phyloP scores from a whole-genome alignment of 2,329 filamentous ascomycete species.

The Aciculosporium take region DNA sequence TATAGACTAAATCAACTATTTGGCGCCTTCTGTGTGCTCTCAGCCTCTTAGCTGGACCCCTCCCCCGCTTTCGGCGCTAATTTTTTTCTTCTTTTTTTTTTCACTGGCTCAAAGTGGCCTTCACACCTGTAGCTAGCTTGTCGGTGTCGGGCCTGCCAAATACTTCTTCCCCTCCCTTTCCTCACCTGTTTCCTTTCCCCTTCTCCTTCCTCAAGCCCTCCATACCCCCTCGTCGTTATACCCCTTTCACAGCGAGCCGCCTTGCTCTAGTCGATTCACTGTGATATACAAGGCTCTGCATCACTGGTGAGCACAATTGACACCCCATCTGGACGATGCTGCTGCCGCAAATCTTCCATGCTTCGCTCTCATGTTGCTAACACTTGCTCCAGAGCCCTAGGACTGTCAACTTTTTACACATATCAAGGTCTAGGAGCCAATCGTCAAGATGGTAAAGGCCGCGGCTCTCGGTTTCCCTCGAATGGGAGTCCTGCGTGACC shows the following conservation, averaged over 20 bases:
- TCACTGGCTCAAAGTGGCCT: constrained; percentile 10
- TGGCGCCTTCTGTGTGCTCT: too few relatives aligned
- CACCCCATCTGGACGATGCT: background rate
- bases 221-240: background rate
- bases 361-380: constrained; percentile 1
- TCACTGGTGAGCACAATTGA: constrained; percentile 1
- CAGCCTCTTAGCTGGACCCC: background rate
- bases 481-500: constrained; percentile 95
- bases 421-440: constrained; percentile 11
- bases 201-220: constrained; percentile 4
- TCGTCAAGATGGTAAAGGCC: constrained; percentile 46
- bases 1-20: too few relatives aligned
- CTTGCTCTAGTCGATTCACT: constrained; percentile 4
- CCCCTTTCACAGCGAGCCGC: constrained; percentile 2
- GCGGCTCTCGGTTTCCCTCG: constrained; percentile 96
- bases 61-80: constrained; percentile 22
- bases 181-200: constrained; percentile 9
- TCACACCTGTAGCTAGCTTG: constrained; percentile 7
- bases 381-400: constrained; percentile 1
- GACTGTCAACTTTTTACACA: constrained; percentile 6
- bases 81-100: constrained; percentile 13
- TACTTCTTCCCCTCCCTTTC: constrained; percentile 10
- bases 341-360: constrained; percentile 1
- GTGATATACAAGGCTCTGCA: constrained; percentile 7
- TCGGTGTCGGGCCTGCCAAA: background rate